Conservation (phyloP, 257 asterid genomes). For the Verbena officinalis region DNA sequence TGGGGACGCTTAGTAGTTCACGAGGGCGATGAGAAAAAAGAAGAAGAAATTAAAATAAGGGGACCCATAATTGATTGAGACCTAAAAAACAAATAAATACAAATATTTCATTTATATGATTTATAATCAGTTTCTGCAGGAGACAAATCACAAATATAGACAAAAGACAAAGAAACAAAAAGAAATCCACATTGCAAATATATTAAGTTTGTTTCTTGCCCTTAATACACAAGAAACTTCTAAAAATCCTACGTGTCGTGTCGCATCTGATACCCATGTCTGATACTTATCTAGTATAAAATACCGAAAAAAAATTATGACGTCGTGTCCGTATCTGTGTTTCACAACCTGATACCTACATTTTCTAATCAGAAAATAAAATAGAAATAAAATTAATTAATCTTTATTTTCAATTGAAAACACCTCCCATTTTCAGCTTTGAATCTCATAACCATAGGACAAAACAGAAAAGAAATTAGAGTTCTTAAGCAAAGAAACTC, state of each 20-base stretch:
- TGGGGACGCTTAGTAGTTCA: conserved; percentile 36
- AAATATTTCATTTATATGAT: conserved; percentile 20
- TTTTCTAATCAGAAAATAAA: too few relatives aligned
- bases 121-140: conserved; percentile 23
- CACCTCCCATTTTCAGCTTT: conserved; percentile 21
- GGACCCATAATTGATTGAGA: conserved; percentile 33
- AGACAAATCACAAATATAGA: conserved; percentile 34
- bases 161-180: conserved; percentile 35
- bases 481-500: conserved; percentile 9
- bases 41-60: conserved; percentile 13
- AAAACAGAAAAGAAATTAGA: neutral
- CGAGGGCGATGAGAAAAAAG: conserved; percentile 31
- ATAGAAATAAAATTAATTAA: neutral
- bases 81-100: conserved; percentile 21
- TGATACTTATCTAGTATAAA: too few relatives aligned
- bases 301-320: too few relatives aligned
- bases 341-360: too few relatives aligned
- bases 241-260: too few relatives aligned
- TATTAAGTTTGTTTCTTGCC: too few relatives aligned
- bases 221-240: too few relatives aligned
- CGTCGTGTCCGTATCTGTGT: too few relatives aligned
- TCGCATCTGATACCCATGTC: too few relatives aligned
- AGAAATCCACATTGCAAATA: conserved; percentile 33
- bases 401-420: neutral
- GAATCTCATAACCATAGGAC: neutral